Evolutionary conservation across 805 yeast genomes (phyloP).

Genomic region (Alloascoidea africana): DNA sequence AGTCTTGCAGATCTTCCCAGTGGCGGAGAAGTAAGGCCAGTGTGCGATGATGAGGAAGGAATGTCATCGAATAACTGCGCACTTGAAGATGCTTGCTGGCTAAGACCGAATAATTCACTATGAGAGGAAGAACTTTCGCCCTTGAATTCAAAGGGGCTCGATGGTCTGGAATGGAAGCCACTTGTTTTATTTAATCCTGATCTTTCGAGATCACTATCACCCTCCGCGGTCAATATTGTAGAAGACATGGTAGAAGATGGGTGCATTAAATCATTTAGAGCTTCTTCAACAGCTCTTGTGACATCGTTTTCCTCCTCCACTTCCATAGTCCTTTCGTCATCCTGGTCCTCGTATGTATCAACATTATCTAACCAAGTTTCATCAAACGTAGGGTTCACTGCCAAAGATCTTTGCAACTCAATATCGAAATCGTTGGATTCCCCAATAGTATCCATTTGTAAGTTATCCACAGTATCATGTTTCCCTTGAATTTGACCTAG

Average conservation of each 20-base stretch:
- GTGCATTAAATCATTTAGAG: slow-evolving; percentile 26
- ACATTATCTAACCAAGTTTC: slow-evolving; percentile 14
- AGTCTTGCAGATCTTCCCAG: neutral
- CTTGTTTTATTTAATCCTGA: too few species aligned
- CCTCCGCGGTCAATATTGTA: too few species aligned
- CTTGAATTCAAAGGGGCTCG: neutral
- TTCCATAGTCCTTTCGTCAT: slow-evolving; percentile 17
- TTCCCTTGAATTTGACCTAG: neutral
- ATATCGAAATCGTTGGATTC: slow-evolving; percentile 4
- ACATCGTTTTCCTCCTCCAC: slow-evolving; percentile 12
- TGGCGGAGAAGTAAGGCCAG: too few species aligned
- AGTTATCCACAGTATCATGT: slow-evolving; percentile 12
- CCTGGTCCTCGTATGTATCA: slow-evolving; percentile 11
- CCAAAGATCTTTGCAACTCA: neutral
- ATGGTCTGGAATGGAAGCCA: neutral
- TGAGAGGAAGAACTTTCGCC: neutral
- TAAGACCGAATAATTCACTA: neutral
- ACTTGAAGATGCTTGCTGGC: neutral
- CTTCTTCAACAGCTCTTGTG: slow-evolving; percentile 46
- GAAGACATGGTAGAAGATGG: neutral
- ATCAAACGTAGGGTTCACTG: slow-evolving; percentile 12
- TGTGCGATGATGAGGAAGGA: neutral
- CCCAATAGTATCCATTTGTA: slow-evolving; percentile 13
- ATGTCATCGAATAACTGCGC: neutral
- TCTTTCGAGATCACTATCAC: neutral